Percentiles rank a stretch among this genome's conserved stretches.
Evolutionary conservation across 257 asterid species (phyloP).

Genomic region (Solanum microdontum): DNA sequence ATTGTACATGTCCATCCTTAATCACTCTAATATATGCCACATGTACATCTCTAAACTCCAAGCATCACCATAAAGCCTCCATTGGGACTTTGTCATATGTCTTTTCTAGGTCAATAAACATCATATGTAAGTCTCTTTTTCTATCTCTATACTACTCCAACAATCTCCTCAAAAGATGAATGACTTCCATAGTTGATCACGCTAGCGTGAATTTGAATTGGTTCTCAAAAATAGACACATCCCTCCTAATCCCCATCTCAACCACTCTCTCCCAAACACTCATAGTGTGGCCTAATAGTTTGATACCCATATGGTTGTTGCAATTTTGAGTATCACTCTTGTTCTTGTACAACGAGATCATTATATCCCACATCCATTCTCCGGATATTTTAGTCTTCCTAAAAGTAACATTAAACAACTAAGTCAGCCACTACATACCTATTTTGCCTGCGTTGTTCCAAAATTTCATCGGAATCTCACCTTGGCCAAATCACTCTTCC

Average conservation of each 20-base stretch:
- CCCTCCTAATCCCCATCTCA: background rate
- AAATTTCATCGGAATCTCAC: background rate
- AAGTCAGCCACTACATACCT: background rate
- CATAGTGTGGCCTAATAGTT: background rate
- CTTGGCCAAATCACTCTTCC: background rate
- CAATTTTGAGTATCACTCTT: background rate
- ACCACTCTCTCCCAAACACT: background rate
- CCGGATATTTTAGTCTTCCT: background rate
- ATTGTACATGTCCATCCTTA: background rate
- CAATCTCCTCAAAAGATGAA: background rate
- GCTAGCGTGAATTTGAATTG: background rate
- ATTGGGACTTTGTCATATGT: background rate
- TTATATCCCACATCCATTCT: background rate
- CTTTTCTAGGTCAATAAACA: background rate
- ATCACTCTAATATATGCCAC: background rate
- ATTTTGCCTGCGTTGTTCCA: background rate
- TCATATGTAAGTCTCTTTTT: background rate
- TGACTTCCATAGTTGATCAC: background rate
- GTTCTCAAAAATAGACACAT: background rate
- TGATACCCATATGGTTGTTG: background rate
- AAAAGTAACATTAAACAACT: background rate
- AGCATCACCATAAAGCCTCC: background rate
- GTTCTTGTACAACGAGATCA: background rate
- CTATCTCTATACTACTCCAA: background rate
- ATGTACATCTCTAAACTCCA: background rate